These are phyloP conservation scores for Suhomyces tanzawaensis DNA, from an alignment of 805 yeast species.

Conservation along the genomic window DNA sequence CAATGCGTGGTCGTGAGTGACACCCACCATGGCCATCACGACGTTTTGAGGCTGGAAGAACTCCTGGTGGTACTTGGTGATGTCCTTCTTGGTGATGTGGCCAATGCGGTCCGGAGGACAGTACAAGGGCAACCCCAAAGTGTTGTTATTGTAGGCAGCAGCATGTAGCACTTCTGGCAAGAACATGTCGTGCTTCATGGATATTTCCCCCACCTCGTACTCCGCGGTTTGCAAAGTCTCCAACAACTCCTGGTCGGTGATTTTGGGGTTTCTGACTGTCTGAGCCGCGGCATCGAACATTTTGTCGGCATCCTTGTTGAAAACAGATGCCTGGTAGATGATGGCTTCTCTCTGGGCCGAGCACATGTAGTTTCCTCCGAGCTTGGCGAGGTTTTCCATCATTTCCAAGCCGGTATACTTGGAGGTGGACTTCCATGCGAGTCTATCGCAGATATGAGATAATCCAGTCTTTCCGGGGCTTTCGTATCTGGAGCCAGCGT, in stretches of 20 bases:
- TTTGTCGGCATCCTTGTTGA: slow-evolving; percentile 75
- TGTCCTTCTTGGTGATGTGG: slow-evolving; percentile 48
- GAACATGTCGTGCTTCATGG: slow-evolving; percentile 78
- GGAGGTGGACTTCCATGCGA: slow-evolving; percentile 76
- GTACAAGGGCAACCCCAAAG: slow-evolving; percentile 82
- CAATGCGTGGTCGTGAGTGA: slow-evolving; percentile 66
- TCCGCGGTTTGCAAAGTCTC: slow-evolving; percentile 72
- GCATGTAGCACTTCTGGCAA: slow-evolving; percentile 89
- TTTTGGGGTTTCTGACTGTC: slow-evolving; percentile 69
- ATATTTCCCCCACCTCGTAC: slow-evolving; percentile 81
- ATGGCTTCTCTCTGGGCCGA: slow-evolving; percentile 88
- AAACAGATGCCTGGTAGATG: slow-evolving; percentile 92
- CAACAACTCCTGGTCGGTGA: slow-evolving; percentile 65
- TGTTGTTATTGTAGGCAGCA: slow-evolving; percentile 68
- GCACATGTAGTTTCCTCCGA: slow-evolving; percentile 95
- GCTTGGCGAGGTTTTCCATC: slow-evolving; percentile 67
- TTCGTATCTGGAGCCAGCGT: slow-evolving; percentile 90
- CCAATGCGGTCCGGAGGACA: slow-evolving; percentile 73
- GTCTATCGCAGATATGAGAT: slow-evolving; percentile 79
- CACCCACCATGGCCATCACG: slow-evolving; percentile 87
- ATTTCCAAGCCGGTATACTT: slow-evolving; percentile 61
- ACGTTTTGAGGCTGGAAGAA: slow-evolving; percentile 77
- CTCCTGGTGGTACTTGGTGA: slow-evolving; percentile 58
- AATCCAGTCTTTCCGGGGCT: slow-evolving; percentile 57
- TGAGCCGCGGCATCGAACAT: slow-evolving; percentile 78